Conservation (phyloP, 169 alveolate genomes). For the Plasmodium vinckei region DNA sequence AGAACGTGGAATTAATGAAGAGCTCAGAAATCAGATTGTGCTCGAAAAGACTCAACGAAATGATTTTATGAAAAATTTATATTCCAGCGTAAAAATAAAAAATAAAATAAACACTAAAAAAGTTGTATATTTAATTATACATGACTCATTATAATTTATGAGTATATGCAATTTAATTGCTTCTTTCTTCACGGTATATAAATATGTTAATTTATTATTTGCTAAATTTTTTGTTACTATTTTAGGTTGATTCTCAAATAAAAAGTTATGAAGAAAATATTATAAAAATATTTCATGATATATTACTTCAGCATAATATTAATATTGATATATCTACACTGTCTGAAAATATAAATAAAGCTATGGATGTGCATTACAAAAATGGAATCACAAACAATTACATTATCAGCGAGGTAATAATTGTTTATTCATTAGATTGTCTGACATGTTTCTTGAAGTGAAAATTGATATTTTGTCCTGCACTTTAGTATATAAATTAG, state of each 20-base stretch:
- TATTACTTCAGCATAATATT: conserved; percentile 21
- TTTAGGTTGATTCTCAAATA: conserved; percentile 63
- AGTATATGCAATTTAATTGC: not conserved
- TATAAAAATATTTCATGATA: conserved; percentile 34
- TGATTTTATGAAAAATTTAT: conserved; percentile 13
- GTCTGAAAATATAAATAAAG: conserved; percentile 19
- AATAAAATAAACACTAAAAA: not conserved
- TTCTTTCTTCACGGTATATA: too few species aligned
- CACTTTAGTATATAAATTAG: too few species aligned
- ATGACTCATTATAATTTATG: not conserved
- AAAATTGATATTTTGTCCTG: too few species aligned
- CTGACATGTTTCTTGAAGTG: too few species aligned
- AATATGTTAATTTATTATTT: too few species aligned
- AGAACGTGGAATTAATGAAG: conserved; percentile 31
- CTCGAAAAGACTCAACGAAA: conserved; percentile 16
- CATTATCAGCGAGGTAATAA: not conserved
- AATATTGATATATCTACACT: conserved; percentile 11
- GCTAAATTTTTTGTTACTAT: not conserved
- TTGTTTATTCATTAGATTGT: not conserved
- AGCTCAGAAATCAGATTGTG: conserved; percentile 4
- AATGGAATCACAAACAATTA: not conserved
- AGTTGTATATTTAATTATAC: not conserved
- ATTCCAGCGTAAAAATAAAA: conserved; percentile 32
- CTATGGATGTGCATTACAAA: conserved; percentile 18
- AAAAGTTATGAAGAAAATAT: conserved; percentile 65